Evolutionary conservation across 2,329 filamentous ascomycete species (phyloP).

Genomic region (Calonectria honghensis): DNA sequence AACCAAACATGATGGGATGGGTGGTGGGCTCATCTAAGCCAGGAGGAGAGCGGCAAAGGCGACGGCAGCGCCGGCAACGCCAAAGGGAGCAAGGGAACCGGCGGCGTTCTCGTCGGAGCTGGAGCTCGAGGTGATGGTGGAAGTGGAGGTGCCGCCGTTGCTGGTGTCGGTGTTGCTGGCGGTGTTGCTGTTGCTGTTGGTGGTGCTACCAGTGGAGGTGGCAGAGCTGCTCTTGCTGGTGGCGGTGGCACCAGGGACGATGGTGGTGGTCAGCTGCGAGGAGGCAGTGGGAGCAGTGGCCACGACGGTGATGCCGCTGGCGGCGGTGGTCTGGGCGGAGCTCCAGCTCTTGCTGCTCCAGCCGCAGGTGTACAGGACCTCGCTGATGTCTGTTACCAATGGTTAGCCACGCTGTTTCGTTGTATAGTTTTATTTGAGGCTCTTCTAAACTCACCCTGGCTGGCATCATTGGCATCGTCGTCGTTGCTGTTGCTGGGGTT

Average conservation of each 20-base stretch:
- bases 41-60: conserved; percentile 48
- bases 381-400: conserved; percentile 57
- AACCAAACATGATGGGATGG: no score
- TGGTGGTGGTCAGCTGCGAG: conserved; percentile 62
- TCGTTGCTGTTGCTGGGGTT: conserved; percentile 45
- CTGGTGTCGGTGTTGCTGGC: conserved; percentile 34
- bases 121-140: conserved; percentile 31
- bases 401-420: background rate
- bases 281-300: conserved; percentile 58
- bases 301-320: conserved; percentile 57
- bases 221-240: conserved; percentile 33
- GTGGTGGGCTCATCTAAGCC: conserved; percentile 35
- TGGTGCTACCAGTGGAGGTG: background rate
- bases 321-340: conserved; percentile 44
- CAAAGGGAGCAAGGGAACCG: conserved; percentile 41
- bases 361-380: conserved; percentile 60
- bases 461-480: conserved; percentile 48
- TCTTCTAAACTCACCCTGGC: conserved; percentile 47
- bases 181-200: conserved; percentile 4
- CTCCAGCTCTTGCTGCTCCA: conserved; percentile 55
- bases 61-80: conserved; percentile 45
- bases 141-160: conserved; percentile 29
- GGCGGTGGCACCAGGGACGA: conserved; percentile 49
- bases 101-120: conserved; percentile 40
- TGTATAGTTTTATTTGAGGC: background rate